These are phyloP conservation scores for Jackrogersella minutella DNA, from an alignment of 495 filamentous ascomycete genomes.

Conservation along the genomic window DNA sequence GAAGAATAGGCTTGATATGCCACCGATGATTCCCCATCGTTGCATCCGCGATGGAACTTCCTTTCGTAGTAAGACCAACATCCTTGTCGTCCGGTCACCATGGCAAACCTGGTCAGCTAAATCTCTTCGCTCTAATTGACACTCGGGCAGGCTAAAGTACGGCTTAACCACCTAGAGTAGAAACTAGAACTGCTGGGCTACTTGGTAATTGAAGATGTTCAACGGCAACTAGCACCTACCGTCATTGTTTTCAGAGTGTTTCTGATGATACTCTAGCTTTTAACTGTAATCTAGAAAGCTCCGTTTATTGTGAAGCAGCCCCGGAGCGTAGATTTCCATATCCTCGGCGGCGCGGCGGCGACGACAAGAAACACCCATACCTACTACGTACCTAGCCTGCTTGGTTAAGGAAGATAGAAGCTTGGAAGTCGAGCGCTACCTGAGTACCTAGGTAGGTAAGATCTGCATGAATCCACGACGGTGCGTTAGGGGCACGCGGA, in stretches of 20 bases:
- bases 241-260: not conserved
- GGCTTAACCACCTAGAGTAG: constrained; percentile 21
- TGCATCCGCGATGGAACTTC: constrained; percentile 8
- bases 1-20: not conserved
- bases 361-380: no score
- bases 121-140: not conserved
- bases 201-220: not conserved
- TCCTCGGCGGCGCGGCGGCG: no score
- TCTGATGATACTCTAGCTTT: not conserved
- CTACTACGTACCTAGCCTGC: no score
- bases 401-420: no score
- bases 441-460: not conserved
- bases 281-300: not conserved
- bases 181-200: not conserved
- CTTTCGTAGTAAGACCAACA: constrained; percentile 18
- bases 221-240: not conserved
- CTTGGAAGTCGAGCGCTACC: no score
- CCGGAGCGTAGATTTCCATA: no score
- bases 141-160: constrained; percentile 7
- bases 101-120: constrained; percentile 4
- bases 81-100: constrained; percentile 8
- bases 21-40: not conserved
- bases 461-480: constrained; percentile 23
- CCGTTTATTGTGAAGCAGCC: not conserved
- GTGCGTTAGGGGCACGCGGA: constrained; percentile 4